Conservation (phyloP, 768 basidiomycete genomes). For the Hygrocybe coccinea region DNA sequence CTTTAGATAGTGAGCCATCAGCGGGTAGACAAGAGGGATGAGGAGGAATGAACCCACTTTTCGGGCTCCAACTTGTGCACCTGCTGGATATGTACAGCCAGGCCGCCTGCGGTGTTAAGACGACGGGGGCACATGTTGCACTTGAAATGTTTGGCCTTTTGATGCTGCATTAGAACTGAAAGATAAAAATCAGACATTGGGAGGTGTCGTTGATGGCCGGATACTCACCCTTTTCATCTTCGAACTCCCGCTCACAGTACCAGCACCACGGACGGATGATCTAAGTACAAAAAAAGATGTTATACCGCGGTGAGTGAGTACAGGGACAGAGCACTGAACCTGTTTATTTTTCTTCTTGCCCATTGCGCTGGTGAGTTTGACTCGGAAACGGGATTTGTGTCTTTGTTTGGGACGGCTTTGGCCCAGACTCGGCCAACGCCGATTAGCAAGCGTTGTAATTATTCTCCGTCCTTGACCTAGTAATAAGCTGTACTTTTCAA, state of each 20-base stretch:
- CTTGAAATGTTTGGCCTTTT: slow-evolving; percentile 99
- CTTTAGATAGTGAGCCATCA: too few species aligned
- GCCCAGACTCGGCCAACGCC: too few species aligned
- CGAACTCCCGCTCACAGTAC: slow-evolving; percentile 99
- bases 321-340: slow-evolving; percentile 28
- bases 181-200: not conserved
- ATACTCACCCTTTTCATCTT: slow-evolving; percentile 90
- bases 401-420: too few species aligned
- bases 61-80: slow-evolving; percentile 99
- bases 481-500: slow-evolving; percentile 49
- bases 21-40: too few species aligned
- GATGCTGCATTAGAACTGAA: slow-evolving; percentile 94
- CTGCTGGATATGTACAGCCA: too few species aligned
- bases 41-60: slow-evolving; percentile 50
- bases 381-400: too few species aligned
- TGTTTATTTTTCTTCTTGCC: slow-evolving; percentile 62
- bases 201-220: slow-evolving; percentile 14
- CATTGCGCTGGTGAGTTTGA: too few species aligned
- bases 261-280: slow-evolving; percentile 93
- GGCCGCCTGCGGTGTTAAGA: slow-evolving; percentile 91
- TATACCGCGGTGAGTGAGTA: too few species aligned
- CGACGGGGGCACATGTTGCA: slow-evolving; percentile 94
- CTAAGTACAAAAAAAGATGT: slow-evolving; percentile 44
- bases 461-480: slow-evolving; percentile 40
- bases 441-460: not conserved